These are phyloP conservation scores for Aschersonia sp. DNA, from an alignment of 2,329 filamentous ascomycete genomes.

Conservation along the genomic window DNA sequence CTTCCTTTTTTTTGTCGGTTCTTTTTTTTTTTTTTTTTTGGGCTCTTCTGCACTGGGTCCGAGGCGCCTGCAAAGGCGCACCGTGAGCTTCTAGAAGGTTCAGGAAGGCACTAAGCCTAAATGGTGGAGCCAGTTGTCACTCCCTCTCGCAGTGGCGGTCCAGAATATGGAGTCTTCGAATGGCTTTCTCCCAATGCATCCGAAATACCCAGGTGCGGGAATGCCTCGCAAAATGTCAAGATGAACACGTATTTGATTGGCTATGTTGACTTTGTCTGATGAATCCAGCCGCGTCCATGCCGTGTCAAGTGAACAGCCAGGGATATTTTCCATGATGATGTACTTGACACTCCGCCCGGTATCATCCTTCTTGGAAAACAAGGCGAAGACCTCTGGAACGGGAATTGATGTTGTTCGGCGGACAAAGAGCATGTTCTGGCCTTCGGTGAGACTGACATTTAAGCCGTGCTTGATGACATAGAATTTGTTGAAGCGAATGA, in stretches of 20 bases:
- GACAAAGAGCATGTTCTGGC: conserved; percentile 4
- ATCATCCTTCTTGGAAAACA: neutral
- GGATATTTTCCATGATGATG: conserved; percentile 8
- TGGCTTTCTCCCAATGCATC: conserved; percentile 6
- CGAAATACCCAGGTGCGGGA: conserved; percentile 7
- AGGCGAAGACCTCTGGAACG: conserved; percentile 4
- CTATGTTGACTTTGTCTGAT: conserved; percentile 1
- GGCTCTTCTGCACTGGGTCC: conserved; percentile 2
- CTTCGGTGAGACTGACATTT: conserved; percentile 4
- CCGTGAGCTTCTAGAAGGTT: conserved; percentile 23
- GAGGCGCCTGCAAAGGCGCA: too few species aligned
- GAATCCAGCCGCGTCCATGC: neutral
- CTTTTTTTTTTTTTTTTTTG: conserved; percentile 1
- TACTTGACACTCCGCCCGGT: conserved; percentile 4
- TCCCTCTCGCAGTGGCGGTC: neutral
- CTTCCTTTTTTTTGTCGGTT: neutral
- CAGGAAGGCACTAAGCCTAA: conserved; percentile 14
- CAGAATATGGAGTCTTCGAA: conserved; percentile 7
- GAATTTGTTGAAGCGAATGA: neutral
- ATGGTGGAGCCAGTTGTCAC: conserved; percentile 2
- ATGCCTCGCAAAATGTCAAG: conserved; percentile 1
- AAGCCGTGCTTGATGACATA: conserved; percentile 5
- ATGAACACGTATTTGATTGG: neutral
- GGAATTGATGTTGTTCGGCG: neutral
- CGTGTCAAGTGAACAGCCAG: conserved; percentile 6